Evolutionary conservation across 495 filamentous ascomycete genomes (phyloP), one percentile per base, ranked within the genome.

Genomic region (Diplogelasinospora grovesii): DNA sequence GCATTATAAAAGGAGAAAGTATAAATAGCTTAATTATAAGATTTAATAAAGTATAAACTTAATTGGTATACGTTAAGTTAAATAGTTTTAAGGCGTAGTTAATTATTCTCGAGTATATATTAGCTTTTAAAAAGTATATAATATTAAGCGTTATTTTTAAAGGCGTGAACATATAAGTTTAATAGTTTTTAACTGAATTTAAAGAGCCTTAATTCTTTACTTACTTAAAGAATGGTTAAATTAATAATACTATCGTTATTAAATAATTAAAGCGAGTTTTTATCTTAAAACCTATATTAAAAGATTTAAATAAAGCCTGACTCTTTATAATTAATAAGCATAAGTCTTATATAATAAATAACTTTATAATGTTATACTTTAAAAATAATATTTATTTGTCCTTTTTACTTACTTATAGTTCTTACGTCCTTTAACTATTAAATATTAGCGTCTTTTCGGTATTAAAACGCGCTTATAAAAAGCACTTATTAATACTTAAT

Each of bases 271-370:
- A 30, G 7, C 8, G 13, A 16, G 22, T 39, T 0, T 51, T 46
- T 32, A 54, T 53, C 31, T 50, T 42, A 4, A 24, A 11, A 15
- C 41, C 48, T 23, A 22, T 19, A 33, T 43, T 29, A 26, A 25
- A 18, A 25, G 50, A 14, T 23, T 29, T 35, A 44, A 52, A 26
- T 23, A 0, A 29, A 1, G 3, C 1, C 1, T 39, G 59, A 16
- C 41, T 68, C 0, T 45, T 66, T 10, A 57, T 66, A 31, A 15
- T 64, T 11, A 48, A 65, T 22, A 45, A 45, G 26, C 37, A 61
- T 38, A 28, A 38, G 7, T 47, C 36, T 19, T 45, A 61, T 30
- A 23, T 36, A 5, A 49, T 39, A 3, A 22, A 24, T 28, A 13
- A 46, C 1, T 48, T 45, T 18, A 41, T 48, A 27, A 26, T 4